Conservation (phyloP, 1,284 basidiomycete genomes). For the Afroboletus lepidellus region DNA sequence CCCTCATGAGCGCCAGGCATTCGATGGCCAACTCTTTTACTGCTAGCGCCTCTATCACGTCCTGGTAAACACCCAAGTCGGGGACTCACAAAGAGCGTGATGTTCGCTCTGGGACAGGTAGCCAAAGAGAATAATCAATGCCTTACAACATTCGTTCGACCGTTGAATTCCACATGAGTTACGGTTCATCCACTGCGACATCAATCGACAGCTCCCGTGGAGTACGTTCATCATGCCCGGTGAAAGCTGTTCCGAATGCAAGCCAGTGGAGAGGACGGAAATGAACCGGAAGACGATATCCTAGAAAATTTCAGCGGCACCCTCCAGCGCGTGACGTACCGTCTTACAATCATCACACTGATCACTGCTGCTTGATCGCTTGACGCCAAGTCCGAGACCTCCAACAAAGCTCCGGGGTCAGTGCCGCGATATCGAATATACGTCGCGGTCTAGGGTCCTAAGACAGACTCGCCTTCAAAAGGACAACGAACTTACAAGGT, state of each 20-base stretch:
- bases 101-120: conserved; percentile 25
- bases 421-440: conserved; percentile 43
- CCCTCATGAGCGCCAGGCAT: conserved; percentile 25
- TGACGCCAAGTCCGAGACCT: conserved; percentile 3
- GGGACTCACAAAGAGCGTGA: conserved; percentile 29
- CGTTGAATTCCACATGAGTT: conserved; percentile 28
- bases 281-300: conserved; percentile 26
- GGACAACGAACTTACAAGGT: conserved; percentile 43
- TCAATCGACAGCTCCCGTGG: conserved; percentile 18
- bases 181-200: conserved; percentile 26
- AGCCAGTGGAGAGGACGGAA: conserved; percentile 16
- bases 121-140: conserved; percentile 38
- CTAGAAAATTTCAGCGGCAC: conserved; percentile 19
- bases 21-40: conserved; percentile 45
- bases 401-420: not conserved
- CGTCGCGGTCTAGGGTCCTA: conserved; percentile 42
- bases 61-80: not conserved
- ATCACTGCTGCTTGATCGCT: conserved; percentile 15
- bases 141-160: conserved; percentile 34
- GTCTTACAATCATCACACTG: conserved; percentile 25
- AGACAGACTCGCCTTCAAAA: conserved; percentile 6
- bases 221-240: conserved; percentile 18
- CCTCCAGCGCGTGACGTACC: not conserved
- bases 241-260: conserved; percentile 16
- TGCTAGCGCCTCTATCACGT: conserved; percentile 19